Base-by-base conservation (phyloP, 176 grass and related monocot genomes). In the Cenchrus fungigraminus region DNA sequence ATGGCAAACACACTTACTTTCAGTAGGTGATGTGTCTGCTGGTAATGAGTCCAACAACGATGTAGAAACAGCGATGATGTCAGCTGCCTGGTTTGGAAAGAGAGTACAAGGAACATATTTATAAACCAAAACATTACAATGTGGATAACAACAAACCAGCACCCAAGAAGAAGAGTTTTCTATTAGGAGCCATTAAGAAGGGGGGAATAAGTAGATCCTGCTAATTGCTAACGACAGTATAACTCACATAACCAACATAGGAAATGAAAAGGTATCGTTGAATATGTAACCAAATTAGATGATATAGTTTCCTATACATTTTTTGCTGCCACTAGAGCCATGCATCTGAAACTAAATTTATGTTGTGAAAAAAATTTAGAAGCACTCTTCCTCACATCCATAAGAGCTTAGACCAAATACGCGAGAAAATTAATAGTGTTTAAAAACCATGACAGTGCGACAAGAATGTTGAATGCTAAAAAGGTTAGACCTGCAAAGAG, bases 41-140 rank as follows among this genome's bases (percentile, higher is more conserved):
- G 97, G 97, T 76, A 99, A 83, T 17, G 55, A 50, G 20, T 96
- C 97, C 83, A 99, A 69, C 68, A 99, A 88, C 15, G 91, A 89
- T 1, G 97, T 96, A 65, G 83, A 86, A 89, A 96, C 84, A 78
- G 91, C 77, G 73, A 99, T 70, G 69, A 95, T 93, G 82, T 94
- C 91, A 60, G 94, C 82, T 8, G 88, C 97, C 97, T 99, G 86
- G 45, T 80, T 85, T 66, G 75, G 7, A 73, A 79, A 76, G 9
- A 65, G 86, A 19, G 66, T 54, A 68, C 40, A 86, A 32, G 66
- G 11, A 68, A 88, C 85, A 42, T 25, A 73, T 5, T 84, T 72
- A 79, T 52, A 73, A 71, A 11, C 10, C 44, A 65, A 59, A 81
- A 52, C 64, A 85, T 42, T 84, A 73, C 44, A 86, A 31, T 86